Evolutionary conservation across 768 basidiomycete genomes (phyloP), one percentile per base, ranked within the genome.

Genomic region (Scleroderma bovista): DNA sequence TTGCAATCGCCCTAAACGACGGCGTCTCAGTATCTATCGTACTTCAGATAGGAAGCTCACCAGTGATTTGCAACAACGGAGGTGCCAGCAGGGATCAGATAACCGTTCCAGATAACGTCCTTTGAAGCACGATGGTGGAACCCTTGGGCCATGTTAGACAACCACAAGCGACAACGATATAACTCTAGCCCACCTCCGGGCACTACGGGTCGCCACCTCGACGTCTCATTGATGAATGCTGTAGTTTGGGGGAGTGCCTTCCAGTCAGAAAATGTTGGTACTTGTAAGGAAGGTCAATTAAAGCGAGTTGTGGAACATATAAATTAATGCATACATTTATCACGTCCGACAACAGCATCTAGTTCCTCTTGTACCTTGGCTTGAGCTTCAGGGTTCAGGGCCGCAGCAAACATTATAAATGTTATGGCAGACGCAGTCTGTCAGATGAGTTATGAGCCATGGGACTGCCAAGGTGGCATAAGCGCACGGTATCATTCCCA

Each of bases 121-220:
- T 75, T 75, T 0, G 80, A 84, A 0, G 83, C 75, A 15, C 75
- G 74, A 54, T 87, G 85, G 1, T 78, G 69, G 50, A 84, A 79
- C 0, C 83, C 61, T 63, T 10, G 5, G 32, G 16, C 34, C 10
- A 13, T n/a, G 8, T 8, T 23, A 12, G 33, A 53, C 23, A 48
- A 22, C 4, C 17, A 15, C 3, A 3, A 3, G 2, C 2, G 1
- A 17, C n/a, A n/a, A n/a, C 2, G 8, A 29, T 11, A 38, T 19
- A 19, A 19, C 3, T 23, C 44, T 2, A 6, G 44, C 43, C 49
- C 4, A 60, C 70, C 69, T n/a, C 57, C 51, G 0, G 64, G 57
- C 4, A 52, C 50, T 2, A 70, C 48, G 1, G 69, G 66, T 38
- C 69, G 55, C 72, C 71, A 72, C 8, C 72, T 59, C 38, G 62